Conservation (phyloP, 1,139 yeast species). For the Suhomyces bribrorum region DNA sequence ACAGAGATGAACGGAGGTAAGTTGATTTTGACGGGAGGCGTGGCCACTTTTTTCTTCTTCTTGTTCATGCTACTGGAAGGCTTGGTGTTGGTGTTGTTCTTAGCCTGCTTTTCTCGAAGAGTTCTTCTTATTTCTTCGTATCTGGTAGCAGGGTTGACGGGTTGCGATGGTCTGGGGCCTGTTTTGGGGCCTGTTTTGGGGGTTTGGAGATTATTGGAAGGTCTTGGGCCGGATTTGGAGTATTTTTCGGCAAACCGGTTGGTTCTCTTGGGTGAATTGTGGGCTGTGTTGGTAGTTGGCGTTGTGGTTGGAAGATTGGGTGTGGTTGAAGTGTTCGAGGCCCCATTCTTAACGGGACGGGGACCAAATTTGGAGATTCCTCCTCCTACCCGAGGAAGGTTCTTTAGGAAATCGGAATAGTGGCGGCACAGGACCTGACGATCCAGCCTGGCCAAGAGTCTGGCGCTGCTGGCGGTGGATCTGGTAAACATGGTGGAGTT, state of each 20-base stretch:
- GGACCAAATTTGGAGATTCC: constrained; percentile 26
- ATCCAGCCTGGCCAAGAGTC: not conserved
- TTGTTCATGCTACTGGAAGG: constrained; percentile 1
- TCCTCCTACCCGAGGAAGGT: constrained; percentile 29
- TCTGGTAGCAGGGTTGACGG: constrained; percentile 14
- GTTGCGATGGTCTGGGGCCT: constrained; percentile 7
- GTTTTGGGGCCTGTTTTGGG: too few species aligned
- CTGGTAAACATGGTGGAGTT: constrained; percentile 1
- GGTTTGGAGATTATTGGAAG: too few species aligned
- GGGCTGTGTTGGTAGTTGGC: constrained; percentile 2
- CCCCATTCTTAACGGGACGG: too few species aligned
- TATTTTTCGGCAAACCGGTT: constrained; percentile 35
- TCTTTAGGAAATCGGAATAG: constrained; percentile 26
- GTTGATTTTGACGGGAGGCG: constrained; percentile 39
- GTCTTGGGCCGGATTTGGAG: constrained; percentile 7
- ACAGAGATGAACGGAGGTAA: constrained; percentile 77
- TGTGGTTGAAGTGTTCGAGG: not conserved
- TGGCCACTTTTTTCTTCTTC: constrained; percentile 17
- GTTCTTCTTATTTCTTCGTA: constrained; percentile 19
- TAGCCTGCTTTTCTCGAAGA: constrained; percentile 19
- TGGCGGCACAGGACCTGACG: constrained; percentile 7
- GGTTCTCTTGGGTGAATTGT: constrained; percentile 7
- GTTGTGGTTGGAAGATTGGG: not conserved
- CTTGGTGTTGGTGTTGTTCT: constrained; percentile 1
- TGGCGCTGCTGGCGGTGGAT: constrained; percentile 1